A percentile compares a stretch with the other conserved stretches of the same genome.
Conservation (phyloP, 805 yeast species). For the Millerago galiae region DNA sequence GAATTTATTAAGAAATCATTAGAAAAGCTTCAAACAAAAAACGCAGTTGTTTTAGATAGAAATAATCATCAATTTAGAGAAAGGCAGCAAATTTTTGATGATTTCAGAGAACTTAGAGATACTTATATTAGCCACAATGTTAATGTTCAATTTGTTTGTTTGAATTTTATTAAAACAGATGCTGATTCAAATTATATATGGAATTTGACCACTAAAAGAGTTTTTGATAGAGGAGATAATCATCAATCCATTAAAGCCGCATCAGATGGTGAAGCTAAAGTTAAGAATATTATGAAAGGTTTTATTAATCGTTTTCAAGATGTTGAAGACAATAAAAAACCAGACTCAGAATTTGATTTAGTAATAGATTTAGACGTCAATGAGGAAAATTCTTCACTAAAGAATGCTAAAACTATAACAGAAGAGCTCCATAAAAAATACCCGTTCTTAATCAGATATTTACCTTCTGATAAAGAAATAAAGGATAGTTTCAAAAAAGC, state of each 20-base stretch:
- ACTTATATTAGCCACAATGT: conserved; percentile 36
- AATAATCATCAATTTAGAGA: conserved; percentile 75
- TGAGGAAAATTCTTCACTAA: conserved; percentile 37
- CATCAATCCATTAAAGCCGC: conserved; percentile 73
- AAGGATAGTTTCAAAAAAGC: conserved; percentile 43
- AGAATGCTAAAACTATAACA: conserved; percentile 43
- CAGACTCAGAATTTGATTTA: conserved; percentile 64
- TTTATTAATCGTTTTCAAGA: conserved; percentile 68
- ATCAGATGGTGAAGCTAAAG: conserved; percentile 40
- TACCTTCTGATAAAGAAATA: conserved; percentile 45
- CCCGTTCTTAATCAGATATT: conserved; percentile 45
- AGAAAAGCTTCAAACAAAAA: conserved; percentile 30
- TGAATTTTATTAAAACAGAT: conserved; percentile 52
- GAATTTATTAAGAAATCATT: conserved; percentile 44
- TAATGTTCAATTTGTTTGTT: conserved; percentile 53
- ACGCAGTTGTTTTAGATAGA: conserved; percentile 68
- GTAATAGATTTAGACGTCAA: conserved; percentile 51
- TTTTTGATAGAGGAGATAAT: conserved; percentile 69
- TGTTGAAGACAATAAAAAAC: conserved; percentile 37
- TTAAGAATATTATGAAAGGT: conserved; percentile 62
- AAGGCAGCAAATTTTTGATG: conserved; percentile 57
- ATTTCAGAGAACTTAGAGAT: conserved; percentile 37
- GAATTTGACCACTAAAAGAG: conserved; percentile 52
- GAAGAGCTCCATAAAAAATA: conserved; percentile 32
- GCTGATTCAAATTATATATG: conserved; percentile 33